These are phyloP conservation scores for Wickerhamiella vanderwaltii DNA, from an alignment of 805 yeast species.

Conservation along the genomic window DNA sequence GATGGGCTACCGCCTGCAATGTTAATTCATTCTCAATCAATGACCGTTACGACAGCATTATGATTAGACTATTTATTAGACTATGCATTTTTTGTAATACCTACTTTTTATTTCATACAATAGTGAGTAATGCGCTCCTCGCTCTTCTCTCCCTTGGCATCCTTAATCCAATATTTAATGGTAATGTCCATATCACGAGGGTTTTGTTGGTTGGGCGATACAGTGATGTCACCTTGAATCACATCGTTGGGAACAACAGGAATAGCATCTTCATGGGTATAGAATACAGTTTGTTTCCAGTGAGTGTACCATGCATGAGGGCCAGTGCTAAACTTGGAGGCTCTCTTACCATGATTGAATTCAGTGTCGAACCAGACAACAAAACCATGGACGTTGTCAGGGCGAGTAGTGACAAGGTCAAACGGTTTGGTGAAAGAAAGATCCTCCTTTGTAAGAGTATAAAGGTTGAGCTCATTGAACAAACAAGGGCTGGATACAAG, in stretches of 20 bases:
- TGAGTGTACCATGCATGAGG: slow-evolving; percentile 91
- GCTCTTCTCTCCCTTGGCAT: slow-evolving; percentile 39
- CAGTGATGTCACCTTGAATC: slow-evolving; percentile 57
- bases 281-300: slow-evolving; percentile 97
- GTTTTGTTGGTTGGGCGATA: slow-evolving; percentile 63
- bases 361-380: slow-evolving; percentile 92
- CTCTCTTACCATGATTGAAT: slow-evolving; percentile 41
- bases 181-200: slow-evolving; percentile 86
- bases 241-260: slow-evolving; percentile 65
- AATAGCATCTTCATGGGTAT: slow-evolving; percentile 60
- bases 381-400: slow-evolving; percentile 76
- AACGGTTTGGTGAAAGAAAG: slow-evolving; percentile 66
- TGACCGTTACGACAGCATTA: slow-evolving; percentile 90
- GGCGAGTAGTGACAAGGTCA: slow-evolving; percentile 57
- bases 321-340: slow-evolving; percentile 77
- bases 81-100: too few species aligned
- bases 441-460: slow-evolving; percentile 74
- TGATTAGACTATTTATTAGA: slow-evolving; percentile 22
- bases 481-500: slow-evolving; percentile 63
- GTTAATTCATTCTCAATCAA: slow-evolving; percentile 79
- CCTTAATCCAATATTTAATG: slow-evolving; percentile 42
- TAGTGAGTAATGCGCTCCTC: slow-evolving; percentile 50
- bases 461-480: slow-evolving; percentile 73
- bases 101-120: slow-evolving; percentile 48
- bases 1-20: slow-evolving; percentile 71